Evolutionary conservation across 768 basidiomycete species (phyloP).

Genomic region (Hebeloma cylindrosporum): DNA sequence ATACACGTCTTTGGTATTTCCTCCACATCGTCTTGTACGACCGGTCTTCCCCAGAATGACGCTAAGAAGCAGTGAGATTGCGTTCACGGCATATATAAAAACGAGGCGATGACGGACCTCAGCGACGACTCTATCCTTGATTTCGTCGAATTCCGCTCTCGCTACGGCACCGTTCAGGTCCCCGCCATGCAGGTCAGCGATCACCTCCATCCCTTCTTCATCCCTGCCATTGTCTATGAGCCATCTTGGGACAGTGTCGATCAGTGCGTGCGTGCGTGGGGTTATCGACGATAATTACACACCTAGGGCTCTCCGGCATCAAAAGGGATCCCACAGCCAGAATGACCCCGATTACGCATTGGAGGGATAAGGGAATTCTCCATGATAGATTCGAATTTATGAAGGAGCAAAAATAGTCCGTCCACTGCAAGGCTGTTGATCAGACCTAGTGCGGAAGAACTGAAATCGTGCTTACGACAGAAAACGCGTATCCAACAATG

Average conservation of each 20-base stretch:
- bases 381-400: constrained; percentile 81
- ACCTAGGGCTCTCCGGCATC: constrained; percentile 90
- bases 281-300: constrained; percentile 9
- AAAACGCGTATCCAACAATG: constrained; percentile 84
- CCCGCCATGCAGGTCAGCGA: constrained; percentile 86
- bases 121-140: constrained; percentile 73
- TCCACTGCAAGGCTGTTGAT: constrained; percentile 57
- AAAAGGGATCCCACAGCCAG: constrained; percentile 76
- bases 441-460: background rate
- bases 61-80: too few species aligned
- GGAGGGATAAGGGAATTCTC: constrained; percentile 84
- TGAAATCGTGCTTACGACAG: constrained; percentile 62
- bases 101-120: constrained; percentile 38
- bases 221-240: constrained; percentile 86
- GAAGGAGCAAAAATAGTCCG: constrained; percentile 90
- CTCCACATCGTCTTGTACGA: constrained; percentile 84
- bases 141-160: constrained; percentile 84
- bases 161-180: constrained; percentile 67
- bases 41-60: constrained; percentile 71
- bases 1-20: constrained; percentile 80
- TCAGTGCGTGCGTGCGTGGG: constrained; percentile 18
- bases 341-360: constrained; percentile 81
- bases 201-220: constrained; percentile 76
- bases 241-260: constrained; percentile 44
- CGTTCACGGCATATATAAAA: background rate